A percentile compares a stretch with the other conserved stretches of the same genome.
Conservation (phyloP, 495 filamentous ascomycete species). For the Penicillium paxilli region DNA sequence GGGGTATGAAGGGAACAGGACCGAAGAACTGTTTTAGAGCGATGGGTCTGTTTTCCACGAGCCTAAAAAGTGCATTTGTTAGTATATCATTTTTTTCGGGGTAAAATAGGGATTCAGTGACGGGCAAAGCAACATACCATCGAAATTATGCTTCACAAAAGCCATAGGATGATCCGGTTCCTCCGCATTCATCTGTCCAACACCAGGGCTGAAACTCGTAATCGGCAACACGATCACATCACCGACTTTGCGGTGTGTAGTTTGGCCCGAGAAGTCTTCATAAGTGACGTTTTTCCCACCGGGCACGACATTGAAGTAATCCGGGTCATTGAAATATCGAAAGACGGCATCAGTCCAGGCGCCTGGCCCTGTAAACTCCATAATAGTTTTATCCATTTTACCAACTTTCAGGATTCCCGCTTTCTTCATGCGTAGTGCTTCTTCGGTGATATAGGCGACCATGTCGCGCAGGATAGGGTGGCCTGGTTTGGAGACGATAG, state of each 20-base stretch:
- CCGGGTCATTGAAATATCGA: constrained; percentile 86
- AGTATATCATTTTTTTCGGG: neutral
- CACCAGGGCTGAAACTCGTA: constrained; percentile 94
- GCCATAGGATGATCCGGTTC: constrained; percentile 94
- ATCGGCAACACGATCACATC: constrained; percentile 94
- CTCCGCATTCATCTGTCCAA: constrained; percentile 89
- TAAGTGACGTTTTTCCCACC: constrained; percentile 72
- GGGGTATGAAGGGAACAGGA: neutral
- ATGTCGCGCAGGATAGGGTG: constrained; percentile 90
- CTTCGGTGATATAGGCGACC: constrained; percentile 79
- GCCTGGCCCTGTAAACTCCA: constrained; percentile 94
- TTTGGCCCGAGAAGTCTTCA: constrained; percentile 87
- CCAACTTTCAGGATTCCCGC: constrained; percentile 62
- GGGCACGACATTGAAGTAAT: constrained; percentile 83
- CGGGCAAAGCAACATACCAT: constrained; percentile 58
- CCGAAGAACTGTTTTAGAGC: constrained; percentile 16
- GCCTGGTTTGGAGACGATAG: constrained; percentile 91
- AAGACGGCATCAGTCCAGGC: constrained; percentile 95
- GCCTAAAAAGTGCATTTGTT: constrained; percentile 17
- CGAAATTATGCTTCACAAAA: constrained; percentile 96
- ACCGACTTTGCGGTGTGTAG: constrained; percentile 77
- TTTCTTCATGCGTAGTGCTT: constrained; percentile 75
- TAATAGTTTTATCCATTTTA: constrained; percentile 73
- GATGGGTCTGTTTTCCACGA: constrained; percentile 42
- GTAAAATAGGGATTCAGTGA: neutral